phyloP scores from a whole-genome alignment of 768 basidiomycete genomes.

The Russula olivacea region DNA sequence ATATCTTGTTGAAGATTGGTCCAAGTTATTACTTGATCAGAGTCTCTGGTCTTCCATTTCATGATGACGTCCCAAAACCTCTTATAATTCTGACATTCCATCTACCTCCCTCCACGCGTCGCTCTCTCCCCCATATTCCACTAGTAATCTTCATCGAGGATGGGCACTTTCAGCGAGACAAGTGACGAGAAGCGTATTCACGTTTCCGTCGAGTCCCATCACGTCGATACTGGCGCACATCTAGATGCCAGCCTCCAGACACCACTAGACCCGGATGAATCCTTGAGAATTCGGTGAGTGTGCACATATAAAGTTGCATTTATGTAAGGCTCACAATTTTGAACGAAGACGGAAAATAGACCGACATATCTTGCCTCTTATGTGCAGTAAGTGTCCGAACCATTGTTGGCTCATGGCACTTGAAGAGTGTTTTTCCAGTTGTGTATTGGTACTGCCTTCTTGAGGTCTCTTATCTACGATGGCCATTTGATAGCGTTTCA shows the following conservation, averaged over 20 bases:
- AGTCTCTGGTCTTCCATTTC: not conserved
- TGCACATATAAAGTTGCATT: not conserved
- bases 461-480: not conserved
- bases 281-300: slow-evolving; percentile 41
- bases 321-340: slow-evolving; percentile 26
- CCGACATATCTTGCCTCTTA: slow-evolving; percentile 58
- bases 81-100: not conserved
- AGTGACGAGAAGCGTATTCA: slow-evolving; percentile 5
- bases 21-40: not conserved
- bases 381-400: slow-evolving; percentile 52
- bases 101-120: no score
- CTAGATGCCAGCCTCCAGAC: slow-evolving; percentile 42
- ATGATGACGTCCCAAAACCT: not conserved
- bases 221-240: slow-evolving; percentile 59
- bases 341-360: slow-evolving; percentile 51
- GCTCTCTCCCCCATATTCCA: no score
- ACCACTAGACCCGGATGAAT: slow-evolving; percentile 49
- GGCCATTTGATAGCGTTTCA: slow-evolving; percentile 27
- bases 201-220: slow-evolving; percentile 39
- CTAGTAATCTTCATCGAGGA: not conserved
- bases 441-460: slow-evolving; percentile 45
- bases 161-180: slow-evolving; percentile 17
- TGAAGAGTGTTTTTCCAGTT: slow-evolving; percentile 32
- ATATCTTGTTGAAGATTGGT: not conserved
- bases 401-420: not conserved